Conservation (phyloP, 345 rosid species). For the Schrenkiella parvula region DNA sequence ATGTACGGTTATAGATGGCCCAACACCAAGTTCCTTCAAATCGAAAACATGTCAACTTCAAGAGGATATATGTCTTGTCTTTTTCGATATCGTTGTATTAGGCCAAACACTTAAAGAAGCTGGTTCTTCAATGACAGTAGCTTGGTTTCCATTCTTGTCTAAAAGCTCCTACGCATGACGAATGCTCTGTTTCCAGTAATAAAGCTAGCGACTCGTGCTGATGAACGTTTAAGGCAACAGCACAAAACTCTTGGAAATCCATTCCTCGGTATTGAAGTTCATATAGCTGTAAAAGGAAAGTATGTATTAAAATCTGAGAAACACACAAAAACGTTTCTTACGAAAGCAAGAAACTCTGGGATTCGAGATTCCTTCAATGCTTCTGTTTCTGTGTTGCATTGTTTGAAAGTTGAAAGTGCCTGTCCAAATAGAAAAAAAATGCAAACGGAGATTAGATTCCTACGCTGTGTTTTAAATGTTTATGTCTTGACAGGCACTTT, state of each 20-base stretch:
- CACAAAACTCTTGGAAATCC: slow-evolving; percentile 95
- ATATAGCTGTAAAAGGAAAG: slow-evolving; percentile 48
- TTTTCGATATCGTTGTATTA: background rate
- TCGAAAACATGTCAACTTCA: background rate
- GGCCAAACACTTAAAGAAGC: slow-evolving; percentile 60
- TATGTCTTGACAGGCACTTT: too few species aligned
- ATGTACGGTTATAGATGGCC: slow-evolving; percentile 78
- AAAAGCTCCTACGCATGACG: slow-evolving; percentile 72
- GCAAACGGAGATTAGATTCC: slow-evolving; percentile 3
- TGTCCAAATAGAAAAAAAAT: slow-evolving; percentile 25
- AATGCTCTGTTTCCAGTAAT: slow-evolving; percentile 77
- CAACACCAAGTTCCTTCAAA: slow-evolving; percentile 89
- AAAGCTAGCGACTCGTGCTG: slow-evolving; percentile 84
- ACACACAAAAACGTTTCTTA: slow-evolving; percentile 30
- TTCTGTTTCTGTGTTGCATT: slow-evolving; percentile 79
- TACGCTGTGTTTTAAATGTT: background rate
- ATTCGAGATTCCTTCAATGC: slow-evolving; percentile 83
- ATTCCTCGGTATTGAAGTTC: slow-evolving; percentile 72
- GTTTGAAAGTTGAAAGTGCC: slow-evolving; percentile 70
- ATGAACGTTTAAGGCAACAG: slow-evolving; percentile 80
- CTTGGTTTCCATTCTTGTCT: slow-evolving; percentile 80
- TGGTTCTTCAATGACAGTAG: slow-evolving; percentile 81
- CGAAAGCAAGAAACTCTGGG: slow-evolving; percentile 66
- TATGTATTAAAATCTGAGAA: background rate
- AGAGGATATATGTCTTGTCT: background rate